A percentile compares a stretch with the other conserved stretches of the same genome.
Evolutionary conservation across 305 asterid species (phyloP).

Genomic region (Rubia tinctorum): DNA sequence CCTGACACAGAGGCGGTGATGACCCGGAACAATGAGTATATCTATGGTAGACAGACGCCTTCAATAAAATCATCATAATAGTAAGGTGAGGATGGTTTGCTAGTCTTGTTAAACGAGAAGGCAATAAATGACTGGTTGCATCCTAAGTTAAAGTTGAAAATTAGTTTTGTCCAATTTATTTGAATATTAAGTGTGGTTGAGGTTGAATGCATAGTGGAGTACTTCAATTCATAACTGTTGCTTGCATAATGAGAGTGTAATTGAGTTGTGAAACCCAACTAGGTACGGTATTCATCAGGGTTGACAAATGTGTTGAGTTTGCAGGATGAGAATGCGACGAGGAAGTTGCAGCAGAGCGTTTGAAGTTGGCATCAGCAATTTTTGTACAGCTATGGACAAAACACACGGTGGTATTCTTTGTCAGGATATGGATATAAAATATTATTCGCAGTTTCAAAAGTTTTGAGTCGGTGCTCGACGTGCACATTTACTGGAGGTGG

Average conservation of each 20-base stretch:
- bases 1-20: not conserved
- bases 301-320: slow-evolving; percentile 20
- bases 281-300: not conserved
- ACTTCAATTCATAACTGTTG: not conserved
- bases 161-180: not conserved
- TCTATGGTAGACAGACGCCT: too few species aligned
- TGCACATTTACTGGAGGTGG: too few species aligned
- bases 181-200: not conserved
- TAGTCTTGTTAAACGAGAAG: not conserved
- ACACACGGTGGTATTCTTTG: slow-evolving; percentile 29
- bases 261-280: too few species aligned
- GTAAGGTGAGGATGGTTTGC: not conserved
- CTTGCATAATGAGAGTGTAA: not conserved
- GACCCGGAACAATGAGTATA: too few species aligned
- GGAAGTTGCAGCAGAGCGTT: slow-evolving; percentile 37
- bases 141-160: not conserved
- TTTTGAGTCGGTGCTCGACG: too few species aligned
- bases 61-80: not conserved
- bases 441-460: not conserved
- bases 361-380: slow-evolving; percentile 31
- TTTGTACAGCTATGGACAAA: slow-evolving; percentile 38
- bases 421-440: slow-evolving; percentile 15
- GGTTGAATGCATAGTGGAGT: not conserved
- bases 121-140: not conserved
- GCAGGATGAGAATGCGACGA: slow-evolving; percentile 51